Percentiles rank a stretch among this genome's conserved stretches.
Conservation (phyloP, 2,329 filamentous ascomycete genomes). For the Albifimbria verrucaria region DNA sequence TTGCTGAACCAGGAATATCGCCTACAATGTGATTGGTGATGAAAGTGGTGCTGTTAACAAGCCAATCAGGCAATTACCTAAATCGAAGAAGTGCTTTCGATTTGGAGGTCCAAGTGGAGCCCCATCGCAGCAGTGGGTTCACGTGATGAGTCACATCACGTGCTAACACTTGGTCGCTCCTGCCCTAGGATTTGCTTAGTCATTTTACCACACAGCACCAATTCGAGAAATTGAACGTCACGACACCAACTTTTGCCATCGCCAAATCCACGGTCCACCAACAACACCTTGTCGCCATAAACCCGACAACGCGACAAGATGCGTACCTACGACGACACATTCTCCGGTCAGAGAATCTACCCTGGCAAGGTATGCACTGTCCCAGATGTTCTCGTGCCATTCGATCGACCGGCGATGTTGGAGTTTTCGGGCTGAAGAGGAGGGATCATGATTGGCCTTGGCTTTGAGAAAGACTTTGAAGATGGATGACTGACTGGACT, state of each 20-base stretch:
- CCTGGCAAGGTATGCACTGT: slow-evolving; percentile 58
- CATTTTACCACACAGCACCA: slow-evolving; percentile 36
- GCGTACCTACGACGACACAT: slow-evolving; percentile 65
- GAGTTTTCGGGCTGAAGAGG: too few relatives aligned
- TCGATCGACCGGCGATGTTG: slow-evolving; percentile 8
- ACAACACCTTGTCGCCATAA: slow-evolving; percentile 38
- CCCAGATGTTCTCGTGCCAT: not conserved
- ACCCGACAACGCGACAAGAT: slow-evolving; percentile 48
- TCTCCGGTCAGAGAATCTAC: slow-evolving; percentile 66
- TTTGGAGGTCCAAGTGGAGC: too few relatives aligned
- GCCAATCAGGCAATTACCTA: too few relatives aligned
- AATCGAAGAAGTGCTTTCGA: too few relatives aligned
- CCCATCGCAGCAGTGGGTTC: too few relatives aligned
- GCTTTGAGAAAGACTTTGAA: slow-evolving; percentile 2
- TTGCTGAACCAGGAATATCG: too few relatives aligned
- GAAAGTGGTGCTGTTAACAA: too few relatives aligned
- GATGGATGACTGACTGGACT: slow-evolving; percentile 24
- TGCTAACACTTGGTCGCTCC: too few relatives aligned
- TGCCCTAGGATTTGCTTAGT: slow-evolving; percentile 40
- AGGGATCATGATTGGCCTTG: not conserved
- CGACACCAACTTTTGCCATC: slow-evolving; percentile 32
- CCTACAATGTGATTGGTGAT: too few relatives aligned
- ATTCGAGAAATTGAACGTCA: slow-evolving; percentile 38
- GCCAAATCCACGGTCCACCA: slow-evolving; percentile 38
- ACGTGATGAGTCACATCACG: slow-evolving; percentile 26